phyloP scores from a whole-genome alignment of 805 yeast genomes.

The Ogataea kodamae region DNA sequence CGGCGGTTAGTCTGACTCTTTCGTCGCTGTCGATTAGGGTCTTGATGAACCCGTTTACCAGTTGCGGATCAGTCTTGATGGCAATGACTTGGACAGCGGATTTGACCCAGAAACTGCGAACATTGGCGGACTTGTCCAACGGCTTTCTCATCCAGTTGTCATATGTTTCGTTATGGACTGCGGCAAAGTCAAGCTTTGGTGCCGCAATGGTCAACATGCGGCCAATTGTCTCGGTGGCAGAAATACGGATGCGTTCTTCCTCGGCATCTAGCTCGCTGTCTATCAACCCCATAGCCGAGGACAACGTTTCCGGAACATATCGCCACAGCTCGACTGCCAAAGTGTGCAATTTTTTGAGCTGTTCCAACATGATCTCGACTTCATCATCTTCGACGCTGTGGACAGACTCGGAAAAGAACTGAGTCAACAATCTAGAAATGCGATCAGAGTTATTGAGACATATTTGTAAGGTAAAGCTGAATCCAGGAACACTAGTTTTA shows the following conservation, averaged over 20 bases:
- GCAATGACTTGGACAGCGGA: conserved; percentile 48
- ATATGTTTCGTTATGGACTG: conserved; percentile 59
- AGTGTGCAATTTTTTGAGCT: conserved; percentile 58
- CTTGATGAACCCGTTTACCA: conserved; percentile 56
- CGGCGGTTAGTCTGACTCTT: conserved; percentile 61
- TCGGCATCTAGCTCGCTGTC: conserved; percentile 80
- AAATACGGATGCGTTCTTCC: conserved; percentile 52
- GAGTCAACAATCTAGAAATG: conserved; percentile 72
- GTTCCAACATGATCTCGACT: conserved; percentile 28
- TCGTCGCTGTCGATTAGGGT: conserved; percentile 76
- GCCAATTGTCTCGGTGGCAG: conserved; percentile 76
- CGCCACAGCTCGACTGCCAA: conserved; percentile 70
- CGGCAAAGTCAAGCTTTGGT: conserved; percentile 54
- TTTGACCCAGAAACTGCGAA: conserved; percentile 69
- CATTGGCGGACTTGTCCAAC: conserved; percentile 60
- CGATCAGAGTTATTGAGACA: conserved; percentile 71
- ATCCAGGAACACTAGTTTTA: conserved; percentile 50
- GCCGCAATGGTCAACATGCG: conserved; percentile 49
- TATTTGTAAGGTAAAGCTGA: conserved; percentile 59
- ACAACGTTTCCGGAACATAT: conserved; percentile 67
- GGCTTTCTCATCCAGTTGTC: conserved; percentile 71
- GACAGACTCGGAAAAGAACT: conserved; percentile 72
- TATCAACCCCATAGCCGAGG: conserved; percentile 71
- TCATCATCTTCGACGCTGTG: conserved; percentile 35
- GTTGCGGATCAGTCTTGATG: conserved; percentile 46